Conservation (phyloP, 2,329 filamentous ascomycete genomes). For the Diaporthe amygdali region DNA sequence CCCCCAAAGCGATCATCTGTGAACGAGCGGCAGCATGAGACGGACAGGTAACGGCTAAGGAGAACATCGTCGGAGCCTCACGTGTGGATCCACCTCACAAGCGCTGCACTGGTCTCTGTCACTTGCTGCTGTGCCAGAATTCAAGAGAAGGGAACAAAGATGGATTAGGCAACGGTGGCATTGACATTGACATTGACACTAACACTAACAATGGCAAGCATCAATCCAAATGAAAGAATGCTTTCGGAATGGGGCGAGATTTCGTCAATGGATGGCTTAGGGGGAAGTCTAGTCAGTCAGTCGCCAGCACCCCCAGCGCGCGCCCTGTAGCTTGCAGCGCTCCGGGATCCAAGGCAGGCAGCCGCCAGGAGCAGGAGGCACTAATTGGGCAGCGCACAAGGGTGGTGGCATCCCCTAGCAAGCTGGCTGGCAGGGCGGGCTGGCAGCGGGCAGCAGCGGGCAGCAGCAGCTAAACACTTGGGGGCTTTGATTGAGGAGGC, state of each 20-base stretch:
- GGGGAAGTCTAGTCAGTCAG: not conserved
- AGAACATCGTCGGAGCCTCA: not conserved
- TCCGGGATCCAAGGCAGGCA: not conserved
- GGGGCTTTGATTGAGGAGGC: conserved; percentile 13
- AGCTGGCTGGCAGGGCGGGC: not conserved
- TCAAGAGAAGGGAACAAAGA: not conserved
- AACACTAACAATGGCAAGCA: too few relatives aligned
- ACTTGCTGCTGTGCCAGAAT: not conserved
- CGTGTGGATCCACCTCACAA: not conserved
- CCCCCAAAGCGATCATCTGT: not conserved
- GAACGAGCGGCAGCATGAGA: not conserved
- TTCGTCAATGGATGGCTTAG: not conserved
- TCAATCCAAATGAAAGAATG: not conserved
- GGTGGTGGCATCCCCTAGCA: not conserved
- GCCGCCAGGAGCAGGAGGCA: not conserved
- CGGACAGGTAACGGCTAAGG: not conserved
- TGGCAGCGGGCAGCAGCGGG: not conserved
- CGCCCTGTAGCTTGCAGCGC: not conserved
- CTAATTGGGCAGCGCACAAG: not conserved
- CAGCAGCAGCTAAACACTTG: conserved; percentile 13
- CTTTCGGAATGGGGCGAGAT: not conserved
- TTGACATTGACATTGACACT: too few relatives aligned
- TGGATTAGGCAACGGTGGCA: not conserved
- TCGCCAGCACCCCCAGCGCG: not conserved
- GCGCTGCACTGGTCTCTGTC: not conserved